These are phyloP conservation scores for Gnaphalium uliginosum DNA, from an alignment of 129 eudicot species.

Conservation along the genomic window DNA sequence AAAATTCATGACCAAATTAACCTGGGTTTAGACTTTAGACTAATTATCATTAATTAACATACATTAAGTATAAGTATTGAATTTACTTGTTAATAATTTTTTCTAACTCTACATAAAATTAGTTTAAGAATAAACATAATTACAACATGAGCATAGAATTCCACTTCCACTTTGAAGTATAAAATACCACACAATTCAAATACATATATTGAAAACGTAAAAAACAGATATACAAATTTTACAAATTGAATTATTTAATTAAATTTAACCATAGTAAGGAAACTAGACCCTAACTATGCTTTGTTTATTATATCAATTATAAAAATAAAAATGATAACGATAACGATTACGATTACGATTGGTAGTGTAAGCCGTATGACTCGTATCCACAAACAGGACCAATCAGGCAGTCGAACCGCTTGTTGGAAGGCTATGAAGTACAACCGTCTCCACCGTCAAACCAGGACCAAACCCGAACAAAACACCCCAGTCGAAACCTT, in stretches of 20 bases:
- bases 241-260: background rate
- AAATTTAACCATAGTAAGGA: background rate
- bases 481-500: slow-evolving; percentile 21
- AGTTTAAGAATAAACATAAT: too few species aligned
- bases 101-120: background rate
- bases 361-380: background rate
- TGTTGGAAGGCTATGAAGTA: background rate
- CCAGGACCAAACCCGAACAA: slow-evolving; percentile 20
- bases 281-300: background rate
- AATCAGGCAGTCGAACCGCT: background rate
- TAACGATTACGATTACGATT: background rate
- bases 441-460: slow-evolving; percentile 16
- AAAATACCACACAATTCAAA: background rate
- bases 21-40: too few species aligned
- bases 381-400: background rate
- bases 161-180: background rate
- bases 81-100: background rate
- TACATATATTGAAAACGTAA: background rate
- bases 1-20: too few species aligned
- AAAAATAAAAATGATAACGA: too few species aligned
- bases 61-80: too few species aligned
- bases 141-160: too few species aligned
- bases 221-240: background rate
- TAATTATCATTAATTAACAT: too few species aligned
- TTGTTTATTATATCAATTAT: too few species aligned